These are phyloP conservation scores for Senna siamea DNA, from an alignment of 306 rosid genomes.

Conservation along the genomic window DNA sequence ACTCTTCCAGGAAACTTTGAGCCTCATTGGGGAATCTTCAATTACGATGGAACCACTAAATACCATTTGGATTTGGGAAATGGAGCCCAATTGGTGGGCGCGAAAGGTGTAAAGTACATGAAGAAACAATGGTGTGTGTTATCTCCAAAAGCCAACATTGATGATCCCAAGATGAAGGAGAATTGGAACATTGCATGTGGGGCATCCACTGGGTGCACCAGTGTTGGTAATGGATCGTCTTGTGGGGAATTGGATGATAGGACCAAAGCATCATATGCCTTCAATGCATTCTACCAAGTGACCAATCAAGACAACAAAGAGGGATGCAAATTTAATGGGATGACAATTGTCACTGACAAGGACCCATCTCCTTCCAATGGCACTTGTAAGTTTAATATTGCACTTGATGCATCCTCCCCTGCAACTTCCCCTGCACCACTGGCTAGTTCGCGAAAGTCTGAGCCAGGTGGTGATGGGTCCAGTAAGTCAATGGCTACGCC, in stretches of 20 bases:
- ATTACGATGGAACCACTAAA: constrained; percentile 61
- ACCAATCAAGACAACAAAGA: neutral
- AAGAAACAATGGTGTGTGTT: constrained; percentile 61
- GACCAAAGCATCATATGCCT: constrained; percentile 23
- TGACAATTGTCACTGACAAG: neutral
- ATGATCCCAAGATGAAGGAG: constrained; percentile 48
- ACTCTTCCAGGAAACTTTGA: constrained; percentile 64
- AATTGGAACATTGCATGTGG: constrained; percentile 55
- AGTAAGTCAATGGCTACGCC: neutral
- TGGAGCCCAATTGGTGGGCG: constrained; percentile 41
- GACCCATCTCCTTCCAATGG: constrained; percentile 20
- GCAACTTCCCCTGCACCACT: neutral
- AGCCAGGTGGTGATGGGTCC: neutral
- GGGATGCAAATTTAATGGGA: neutral
- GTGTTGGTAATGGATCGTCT: constrained; percentile 16
- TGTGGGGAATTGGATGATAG: constrained; percentile 26
- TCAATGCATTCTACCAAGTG: constrained; percentile 23
- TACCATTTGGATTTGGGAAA: constrained; percentile 46
- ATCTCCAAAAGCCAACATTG: constrained; percentile 48
- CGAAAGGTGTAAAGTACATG: constrained; percentile 61
- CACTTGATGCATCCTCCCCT: neutral
- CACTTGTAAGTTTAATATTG: constrained; percentile 18
- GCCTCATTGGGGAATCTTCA: constrained; percentile 75
- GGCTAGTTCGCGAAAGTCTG: neutral
- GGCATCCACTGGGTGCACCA: constrained; percentile 63